Conservation (phyloP, 202 grass and related monocot genomes). For the Brachypodium distachyon region DNA sequence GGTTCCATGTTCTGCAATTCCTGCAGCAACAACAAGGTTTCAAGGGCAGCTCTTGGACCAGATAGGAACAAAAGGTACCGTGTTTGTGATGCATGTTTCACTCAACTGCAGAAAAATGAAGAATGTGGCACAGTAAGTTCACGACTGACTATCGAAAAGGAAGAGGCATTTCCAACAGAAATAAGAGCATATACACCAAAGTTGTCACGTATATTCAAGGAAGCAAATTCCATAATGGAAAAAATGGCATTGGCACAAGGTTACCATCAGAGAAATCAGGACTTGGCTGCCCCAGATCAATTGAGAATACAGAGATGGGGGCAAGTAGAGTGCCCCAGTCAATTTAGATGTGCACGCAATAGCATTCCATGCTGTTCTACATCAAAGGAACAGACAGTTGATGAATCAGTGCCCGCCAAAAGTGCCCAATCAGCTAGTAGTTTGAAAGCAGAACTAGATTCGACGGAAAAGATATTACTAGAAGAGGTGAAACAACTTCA, state of each 20-base stretch:
- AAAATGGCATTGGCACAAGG: slow-evolving; percentile 27
- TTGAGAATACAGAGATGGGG: slow-evolving; percentile 53
- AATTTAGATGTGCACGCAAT: slow-evolving; percentile 50
- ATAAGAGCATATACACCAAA: slow-evolving; percentile 69
- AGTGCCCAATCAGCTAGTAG: slow-evolving; percentile 2
- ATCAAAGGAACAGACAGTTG: slow-evolving; percentile 22
- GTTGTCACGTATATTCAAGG: slow-evolving; percentile 64
- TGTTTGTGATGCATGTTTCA: slow-evolving; percentile 76
- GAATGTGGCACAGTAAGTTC: slow-evolving; percentile 29
- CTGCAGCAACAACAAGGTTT: slow-evolving; percentile 72
- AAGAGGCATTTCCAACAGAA: slow-evolving; percentile 40
- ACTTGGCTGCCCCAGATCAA: neutral
- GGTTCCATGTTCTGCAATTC: slow-evolving; percentile 86
- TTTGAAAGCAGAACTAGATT: slow-evolving; percentile 31
- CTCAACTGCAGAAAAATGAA: slow-evolving; percentile 34
- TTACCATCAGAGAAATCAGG: slow-evolving; percentile 33
- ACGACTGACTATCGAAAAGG: slow-evolving; percentile 10
- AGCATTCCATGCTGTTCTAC: slow-evolving; percentile 22
- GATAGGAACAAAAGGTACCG: slow-evolving; percentile 64
- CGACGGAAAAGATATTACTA: slow-evolving; percentile 54
- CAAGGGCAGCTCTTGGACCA: slow-evolving; percentile 56
- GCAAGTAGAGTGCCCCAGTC: slow-evolving; percentile 55
- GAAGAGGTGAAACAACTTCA: slow-evolving; percentile 64
- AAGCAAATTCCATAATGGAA: slow-evolving; percentile 54
- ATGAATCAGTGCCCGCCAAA: slow-evolving; percentile 7